These are phyloP conservation scores for Monosporascus sp. DNA, from an alignment of 2,329 filamentous ascomycete species.

Conservation along the genomic window DNA sequence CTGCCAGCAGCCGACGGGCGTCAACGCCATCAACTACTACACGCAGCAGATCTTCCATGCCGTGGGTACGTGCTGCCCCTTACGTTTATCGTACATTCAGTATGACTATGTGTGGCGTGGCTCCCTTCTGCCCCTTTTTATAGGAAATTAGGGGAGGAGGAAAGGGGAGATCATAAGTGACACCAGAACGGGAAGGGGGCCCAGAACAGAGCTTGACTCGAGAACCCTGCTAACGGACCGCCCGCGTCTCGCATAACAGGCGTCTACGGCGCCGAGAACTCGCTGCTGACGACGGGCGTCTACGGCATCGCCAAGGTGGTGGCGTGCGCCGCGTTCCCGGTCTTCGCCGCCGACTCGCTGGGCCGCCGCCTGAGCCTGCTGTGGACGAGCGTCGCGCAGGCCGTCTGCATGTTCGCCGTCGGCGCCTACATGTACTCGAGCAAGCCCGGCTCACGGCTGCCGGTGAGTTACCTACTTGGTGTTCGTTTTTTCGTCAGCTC, in stretches of 20 bases:
- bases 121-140: neutral
- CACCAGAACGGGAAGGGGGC: neutral
- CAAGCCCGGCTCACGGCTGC: slow-evolving; percentile 47
- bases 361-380: slow-evolving; percentile 57
- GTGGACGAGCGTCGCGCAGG: slow-evolving; percentile 60
- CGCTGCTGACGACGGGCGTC: slow-evolving; percentile 67
- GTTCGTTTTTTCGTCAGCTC: neutral
- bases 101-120: no score
- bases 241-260: neutral
- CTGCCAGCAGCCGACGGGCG: slow-evolving; percentile 48
- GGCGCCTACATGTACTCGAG: slow-evolving; percentile 63
- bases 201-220: no score
- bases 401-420: slow-evolving; percentile 61
- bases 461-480: slow-evolving; percentile 27
- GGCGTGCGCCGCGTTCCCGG: slow-evolving; percentile 58
- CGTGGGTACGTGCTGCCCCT: slow-evolving; percentile 40
- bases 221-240: neutral
- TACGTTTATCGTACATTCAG: no score
- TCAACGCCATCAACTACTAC: slow-evolving; percentile 55
- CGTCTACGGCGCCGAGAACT: slow-evolving; percentile 46
- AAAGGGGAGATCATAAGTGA: neutral
- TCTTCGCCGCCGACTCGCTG: slow-evolving; percentile 64
- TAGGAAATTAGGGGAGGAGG: neutral
- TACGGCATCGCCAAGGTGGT: slow-evolving; percentile 68
- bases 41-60: slow-evolving; percentile 64